Evolutionary conservation across 306 rosid species (phyloP).

Genomic region (Carpinus fangiana): DNA sequence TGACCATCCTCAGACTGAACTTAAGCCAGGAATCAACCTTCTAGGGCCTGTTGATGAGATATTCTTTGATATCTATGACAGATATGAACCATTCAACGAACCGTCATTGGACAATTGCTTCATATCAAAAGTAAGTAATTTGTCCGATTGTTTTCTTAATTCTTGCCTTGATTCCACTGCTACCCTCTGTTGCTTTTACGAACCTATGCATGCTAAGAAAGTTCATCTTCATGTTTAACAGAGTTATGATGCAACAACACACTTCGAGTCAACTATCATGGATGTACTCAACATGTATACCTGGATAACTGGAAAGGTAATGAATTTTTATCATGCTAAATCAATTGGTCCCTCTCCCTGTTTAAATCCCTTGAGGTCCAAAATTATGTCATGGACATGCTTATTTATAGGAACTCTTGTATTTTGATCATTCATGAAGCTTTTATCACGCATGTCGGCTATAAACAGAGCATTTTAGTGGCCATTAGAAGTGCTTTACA

Average conservation of each 20-base stretch:
- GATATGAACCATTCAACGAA: conserved; percentile 90
- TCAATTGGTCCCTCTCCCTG: not conserved
- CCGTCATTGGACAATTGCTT: conserved; percentile 88
- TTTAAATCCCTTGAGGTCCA: conserved; percentile 1
- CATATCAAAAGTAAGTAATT: conserved; percentile 68
- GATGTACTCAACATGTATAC: conserved; percentile 97
- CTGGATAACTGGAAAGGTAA: conserved; percentile 88
- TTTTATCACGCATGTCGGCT: not conserved
- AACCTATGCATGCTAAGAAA: not conserved
- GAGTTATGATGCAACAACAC: conserved; percentile 98
- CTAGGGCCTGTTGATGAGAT: conserved; percentile 91
- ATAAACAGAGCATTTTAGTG: not conserved
- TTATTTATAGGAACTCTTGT: not conserved
- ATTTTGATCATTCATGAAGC: not conserved
- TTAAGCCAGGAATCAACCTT: conserved; percentile 89
- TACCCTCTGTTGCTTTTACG: not conserved
- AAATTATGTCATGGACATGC: not conserved
- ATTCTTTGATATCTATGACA: conserved; percentile 80
- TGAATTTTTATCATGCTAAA: conserved; percentile 17
- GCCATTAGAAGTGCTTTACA: not conserved
- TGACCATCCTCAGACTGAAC: conserved; percentile 75
- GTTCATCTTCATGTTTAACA: conserved; percentile 37
- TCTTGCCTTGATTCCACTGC: not conserved
- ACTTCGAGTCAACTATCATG: conserved; percentile 84
- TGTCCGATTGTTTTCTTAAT: not conserved